These are phyloP conservation scores for Smallanthus sonchifolius DNA, from an alignment of 129 eudicot species.

Conservation along the genomic window DNA sequence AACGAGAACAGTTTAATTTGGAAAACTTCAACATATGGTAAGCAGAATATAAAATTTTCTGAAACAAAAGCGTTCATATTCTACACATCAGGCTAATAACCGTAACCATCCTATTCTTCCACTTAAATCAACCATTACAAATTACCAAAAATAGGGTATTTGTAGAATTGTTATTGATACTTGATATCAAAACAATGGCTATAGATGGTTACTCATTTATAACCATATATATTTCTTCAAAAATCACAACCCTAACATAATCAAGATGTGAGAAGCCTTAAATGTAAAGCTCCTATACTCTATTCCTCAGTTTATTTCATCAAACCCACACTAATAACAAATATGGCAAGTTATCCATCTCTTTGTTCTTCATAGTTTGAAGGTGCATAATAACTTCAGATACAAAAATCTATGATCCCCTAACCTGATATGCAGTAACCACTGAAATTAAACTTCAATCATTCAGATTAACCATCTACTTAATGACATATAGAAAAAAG, in stretches of 20 bases:
- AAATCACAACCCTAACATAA: not conserved
- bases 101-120: not conserved
- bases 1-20: not conserved
- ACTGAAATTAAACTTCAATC: not conserved
- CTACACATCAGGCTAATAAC: not conserved
- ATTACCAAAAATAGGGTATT: not conserved
- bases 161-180: not conserved
- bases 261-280: not conserved
- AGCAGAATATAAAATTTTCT: not conserved
- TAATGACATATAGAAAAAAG: not conserved
- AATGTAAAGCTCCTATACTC: not conserved
- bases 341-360: not conserved
- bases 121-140: not conserved
- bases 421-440: not conserved
- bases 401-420: constrained; percentile 5
- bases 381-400: not conserved
- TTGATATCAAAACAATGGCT: not conserved
- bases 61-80: not conserved
- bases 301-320: not conserved
- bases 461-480: not conserved
- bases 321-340: not conserved
- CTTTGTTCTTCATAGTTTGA: not conserved
- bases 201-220: not conserved
- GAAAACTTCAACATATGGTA: not conserved
- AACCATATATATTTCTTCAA: not conserved